Conservation (phyloP, 1,284 basidiomycete genomes). For the Sanghuangporus weigelae region DNA sequence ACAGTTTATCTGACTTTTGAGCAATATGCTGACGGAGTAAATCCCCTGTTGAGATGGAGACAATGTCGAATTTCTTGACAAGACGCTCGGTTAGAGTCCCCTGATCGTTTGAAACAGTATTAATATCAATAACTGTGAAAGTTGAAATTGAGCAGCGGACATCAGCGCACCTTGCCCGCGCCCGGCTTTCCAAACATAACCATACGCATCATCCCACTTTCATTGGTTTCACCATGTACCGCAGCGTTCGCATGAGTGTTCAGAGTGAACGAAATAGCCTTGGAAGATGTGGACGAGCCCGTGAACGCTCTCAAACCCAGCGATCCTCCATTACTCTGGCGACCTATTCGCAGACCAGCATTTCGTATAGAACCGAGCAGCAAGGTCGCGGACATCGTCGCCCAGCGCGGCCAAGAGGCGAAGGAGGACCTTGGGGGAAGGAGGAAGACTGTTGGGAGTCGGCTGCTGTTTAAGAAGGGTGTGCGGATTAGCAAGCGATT, state of each 20-base stretch:
- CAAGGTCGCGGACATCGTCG: neutral
- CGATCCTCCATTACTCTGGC: neutral
- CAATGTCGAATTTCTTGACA: slow-evolving; percentile 70
- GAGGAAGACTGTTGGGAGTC: neutral
- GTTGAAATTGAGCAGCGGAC: neutral
- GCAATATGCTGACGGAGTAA: slow-evolving; percentile 75
- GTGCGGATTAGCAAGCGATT: neutral
- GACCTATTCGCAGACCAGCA: neutral
- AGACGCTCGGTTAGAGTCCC: slow-evolving; percentile 73
- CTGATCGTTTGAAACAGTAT: slow-evolving; percentile 15
- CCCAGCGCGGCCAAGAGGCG: neutral
- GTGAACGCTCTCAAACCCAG: slow-evolving; percentile 29
- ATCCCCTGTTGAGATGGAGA: slow-evolving; percentile 76
- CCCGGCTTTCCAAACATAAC: slow-evolving; percentile 82
- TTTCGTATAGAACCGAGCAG: neutral
- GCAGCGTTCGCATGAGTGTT: slow-evolving; percentile 32
- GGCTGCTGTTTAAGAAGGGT: neutral
- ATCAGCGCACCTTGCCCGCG: slow-evolving; percentile 48
- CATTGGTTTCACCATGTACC: slow-evolving; percentile 26
- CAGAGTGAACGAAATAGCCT: slow-evolving; percentile 49
- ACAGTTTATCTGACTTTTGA: slow-evolving; percentile 40
- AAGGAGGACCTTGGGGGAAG: neutral
- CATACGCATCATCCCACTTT: slow-evolving; percentile 54
- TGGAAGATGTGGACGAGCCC: slow-evolving; percentile 35
- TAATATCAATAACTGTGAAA: neutral